phyloP scores from a whole-genome alignment of 2,329 filamentous ascomycete genomes.

The Orbilia oligospora region DNA sequence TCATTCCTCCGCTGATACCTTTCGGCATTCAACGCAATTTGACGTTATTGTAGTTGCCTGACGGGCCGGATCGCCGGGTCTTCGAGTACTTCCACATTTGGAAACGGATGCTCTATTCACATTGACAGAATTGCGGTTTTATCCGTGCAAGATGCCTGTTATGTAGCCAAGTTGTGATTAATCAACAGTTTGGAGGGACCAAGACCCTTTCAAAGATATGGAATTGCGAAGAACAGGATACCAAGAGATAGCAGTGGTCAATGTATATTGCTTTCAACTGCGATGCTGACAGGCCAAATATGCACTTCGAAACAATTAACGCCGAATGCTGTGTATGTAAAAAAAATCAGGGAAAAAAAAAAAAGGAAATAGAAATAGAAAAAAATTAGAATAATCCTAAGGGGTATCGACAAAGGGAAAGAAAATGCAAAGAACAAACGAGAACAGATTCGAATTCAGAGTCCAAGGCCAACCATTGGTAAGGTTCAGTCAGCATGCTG shows the following conservation, averaged over 20 bases:
- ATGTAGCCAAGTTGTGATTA: constrained; percentile 10
- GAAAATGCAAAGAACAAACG: neutral
- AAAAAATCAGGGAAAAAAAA: too few relatives aligned
- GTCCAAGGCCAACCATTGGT: neutral
- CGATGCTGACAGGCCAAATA: neutral
- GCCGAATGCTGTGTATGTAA: constrained; percentile 1
- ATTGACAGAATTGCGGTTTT: neutral
- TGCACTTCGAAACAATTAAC: neutral
- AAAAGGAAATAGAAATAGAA: constrained; percentile 7
- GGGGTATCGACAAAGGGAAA: constrained; percentile 43
- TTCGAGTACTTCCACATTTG: neutral
- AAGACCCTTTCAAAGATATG: neutral
- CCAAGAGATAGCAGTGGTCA: neutral
- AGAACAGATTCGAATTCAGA: neutral
- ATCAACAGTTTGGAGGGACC: neutral
- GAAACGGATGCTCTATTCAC: neutral
- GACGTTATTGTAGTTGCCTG: neutral
- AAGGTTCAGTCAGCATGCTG: neutral
- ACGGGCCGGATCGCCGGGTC: constrained; percentile 5
- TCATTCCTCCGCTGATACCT: neutral
- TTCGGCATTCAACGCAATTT: neutral
- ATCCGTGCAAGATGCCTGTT: neutral
- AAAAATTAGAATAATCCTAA: constrained; percentile 8
- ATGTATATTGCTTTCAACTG: neutral
- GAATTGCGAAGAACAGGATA: neutral